A percentile compares a stretch with the other conserved stretches of the same genome.
These are phyloP conservation scores for Paspalum vaginatum DNA, from an alignment of 176 grass and related monocot genomes.

Conservation along the genomic window DNA sequence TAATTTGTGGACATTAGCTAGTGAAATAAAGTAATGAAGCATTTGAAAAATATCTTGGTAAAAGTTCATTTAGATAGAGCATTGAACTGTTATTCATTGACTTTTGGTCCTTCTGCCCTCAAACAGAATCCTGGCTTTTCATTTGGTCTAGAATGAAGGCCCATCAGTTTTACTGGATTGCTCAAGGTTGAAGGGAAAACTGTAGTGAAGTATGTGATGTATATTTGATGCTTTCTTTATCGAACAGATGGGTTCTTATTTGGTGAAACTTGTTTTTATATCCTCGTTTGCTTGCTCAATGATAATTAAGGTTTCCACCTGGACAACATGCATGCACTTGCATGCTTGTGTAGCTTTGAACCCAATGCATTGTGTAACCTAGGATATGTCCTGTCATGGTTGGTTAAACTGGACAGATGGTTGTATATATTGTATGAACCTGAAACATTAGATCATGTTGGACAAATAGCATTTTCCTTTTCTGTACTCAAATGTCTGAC, in stretches of 20 bases:
- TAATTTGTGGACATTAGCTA: slow-evolving; percentile 10
- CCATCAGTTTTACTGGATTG: slow-evolving; percentile 52
- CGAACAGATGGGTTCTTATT: slow-evolving; percentile 38
- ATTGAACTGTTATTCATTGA: slow-evolving; percentile 43
- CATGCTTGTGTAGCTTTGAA: slow-evolving; percentile 42
- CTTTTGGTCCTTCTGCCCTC: slow-evolving; percentile 58
- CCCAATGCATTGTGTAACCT: not conserved
- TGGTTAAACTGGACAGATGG: slow-evolving; percentile 15
- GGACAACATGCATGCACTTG: slow-evolving; percentile 20
- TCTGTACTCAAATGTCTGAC: not conserved
- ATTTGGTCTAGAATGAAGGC: slow-evolving; percentile 73
- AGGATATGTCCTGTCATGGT: not conserved
- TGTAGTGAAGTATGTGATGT: slow-evolving; percentile 50
- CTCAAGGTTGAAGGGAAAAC: slow-evolving; percentile 60
- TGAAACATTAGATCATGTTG: not conserved
- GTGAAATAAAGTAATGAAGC: slow-evolving; percentile 20
- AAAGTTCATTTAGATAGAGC: slow-evolving; percentile 35
- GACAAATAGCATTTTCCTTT: slow-evolving; percentile 13
- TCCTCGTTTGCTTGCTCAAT: slow-evolving; percentile 37
- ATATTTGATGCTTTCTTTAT: slow-evolving; percentile 42
- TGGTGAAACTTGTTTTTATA: slow-evolving; percentile 20
- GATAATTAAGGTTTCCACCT: slow-evolving; percentile 10
- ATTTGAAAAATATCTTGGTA: slow-evolving; percentile 39
- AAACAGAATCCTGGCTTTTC: slow-evolving; percentile 83
- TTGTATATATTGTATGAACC: not conserved